Evolutionary conservation across 768 basidiomycete genomes (phyloP), one percentile per base, ranked within the genome.

Genomic region (Kwoniella dejecticola): DNA sequence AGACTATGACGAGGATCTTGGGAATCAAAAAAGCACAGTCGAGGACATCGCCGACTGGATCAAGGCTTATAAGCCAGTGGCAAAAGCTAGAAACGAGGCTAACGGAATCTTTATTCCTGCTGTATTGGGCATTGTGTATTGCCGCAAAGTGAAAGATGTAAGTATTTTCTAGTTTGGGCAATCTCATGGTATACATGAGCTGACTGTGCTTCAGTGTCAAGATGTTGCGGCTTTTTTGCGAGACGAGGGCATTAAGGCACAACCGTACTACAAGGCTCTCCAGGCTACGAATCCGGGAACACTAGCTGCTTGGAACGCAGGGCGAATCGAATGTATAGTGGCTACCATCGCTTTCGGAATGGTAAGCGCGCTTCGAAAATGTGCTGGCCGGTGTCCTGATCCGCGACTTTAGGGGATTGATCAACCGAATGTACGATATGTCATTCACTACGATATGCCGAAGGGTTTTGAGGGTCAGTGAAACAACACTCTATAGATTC

Each of bases 261-360:
- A 46, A 47, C 60, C 60, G 5, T 62, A 54, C 27, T 62, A 62
- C 38, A 53, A 55, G 31, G 49, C 44, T 31, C 45, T 52, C 15
- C 44, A 59, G 3, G 41, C 44, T 21, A 36, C 58, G 15, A 62
- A 69, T 33, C 63, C 59, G 2, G 33, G 41, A 7, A 52, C 59
- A 1, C 44, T 71, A 40, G 57, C 53, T 17, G 63, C 60, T 5
- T 75, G 74, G 73, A 63, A 69, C 21, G 66, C 46, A 11, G 71
- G 74, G 13, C 36, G 19, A 26, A 21, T 72, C 15, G 66, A 69
- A 49, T 66, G 61, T 40, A 67, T 72, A 10, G 71, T 77, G 6
- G 75, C 76, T 1, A 77, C 75, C 17, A 75, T 80, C 45, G 79
- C 79, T 2, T 80, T 80, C 42, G 79, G 79, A 8, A 80, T 80